A percentile compares a stretch with the other conserved stretches of the same genome.
These are phyloP conservation scores for Scedosporium aurantiacum DNA, from an alignment of 2,329 filamentous ascomycete species.

Conservation along the genomic window DNA sequence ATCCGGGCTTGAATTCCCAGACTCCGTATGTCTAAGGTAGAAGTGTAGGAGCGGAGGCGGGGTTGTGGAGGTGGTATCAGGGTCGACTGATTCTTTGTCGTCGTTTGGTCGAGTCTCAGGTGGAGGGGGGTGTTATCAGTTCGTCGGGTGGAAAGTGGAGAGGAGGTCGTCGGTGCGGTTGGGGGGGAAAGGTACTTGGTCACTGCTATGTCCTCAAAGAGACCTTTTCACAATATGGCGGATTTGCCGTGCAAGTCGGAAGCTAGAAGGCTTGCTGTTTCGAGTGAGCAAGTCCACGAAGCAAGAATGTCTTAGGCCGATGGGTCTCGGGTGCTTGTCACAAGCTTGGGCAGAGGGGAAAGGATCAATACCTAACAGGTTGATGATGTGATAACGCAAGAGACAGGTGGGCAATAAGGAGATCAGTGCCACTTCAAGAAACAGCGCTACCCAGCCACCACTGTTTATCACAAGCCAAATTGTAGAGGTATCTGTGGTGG, in stretches of 20 bases:
- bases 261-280: no score
- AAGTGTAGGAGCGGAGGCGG: background rate
- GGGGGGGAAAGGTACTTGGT: no score
- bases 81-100: background rate
- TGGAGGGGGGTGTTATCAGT: background rate
- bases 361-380: background rate
- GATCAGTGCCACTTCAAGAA: background rate
- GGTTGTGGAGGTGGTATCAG: background rate
- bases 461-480: background rate
- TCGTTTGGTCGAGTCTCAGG: background rate
- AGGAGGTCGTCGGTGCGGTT: no score
- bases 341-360: background rate
- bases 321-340: background rate
- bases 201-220: no score
- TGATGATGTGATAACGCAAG: background rate
- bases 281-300: no score
- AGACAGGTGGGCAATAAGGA: background rate
- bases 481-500: background rate
- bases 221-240: no score
- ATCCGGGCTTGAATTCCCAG: conserved; percentile 5
- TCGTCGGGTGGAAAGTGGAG: no score
- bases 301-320: background rate
- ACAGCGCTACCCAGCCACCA: background rate
- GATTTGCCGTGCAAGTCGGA: no score
- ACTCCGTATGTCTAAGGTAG: conserved; percentile 2